These are phyloP conservation scores for Botrytis elliptica DNA, from an alignment of 2,329 filamentous ascomycete genomes.

Conservation along the genomic window DNA sequence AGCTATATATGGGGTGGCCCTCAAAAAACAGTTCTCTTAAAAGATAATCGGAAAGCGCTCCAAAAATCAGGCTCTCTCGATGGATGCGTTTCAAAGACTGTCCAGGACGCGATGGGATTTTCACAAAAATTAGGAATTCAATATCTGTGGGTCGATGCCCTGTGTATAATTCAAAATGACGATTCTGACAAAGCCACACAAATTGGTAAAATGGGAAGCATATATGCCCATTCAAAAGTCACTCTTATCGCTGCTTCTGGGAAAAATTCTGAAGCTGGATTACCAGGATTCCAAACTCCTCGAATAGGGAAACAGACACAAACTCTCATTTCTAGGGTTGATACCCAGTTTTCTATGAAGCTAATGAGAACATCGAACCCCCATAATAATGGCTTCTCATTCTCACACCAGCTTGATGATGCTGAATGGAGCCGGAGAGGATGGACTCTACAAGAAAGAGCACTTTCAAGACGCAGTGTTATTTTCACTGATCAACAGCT, in stretches of 20 bases:
- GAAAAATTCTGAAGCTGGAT: neutral
- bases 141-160: slow-evolving; percentile 27
- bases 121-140: slow-evolving; percentile 18
- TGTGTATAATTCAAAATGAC: slow-evolving; percentile 27
- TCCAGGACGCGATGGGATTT: slow-evolving; percentile 23
- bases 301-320: neutral
- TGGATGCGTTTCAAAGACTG: slow-evolving; percentile 17
- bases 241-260: slow-evolving; percentile 20
- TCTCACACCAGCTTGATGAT: neutral
- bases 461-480: slow-evolving; percentile 29
- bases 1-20: slow-evolving; percentile 24
- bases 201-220: slow-evolving; percentile 20
- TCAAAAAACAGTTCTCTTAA: slow-evolving; percentile 10
- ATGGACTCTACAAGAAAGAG: slow-evolving; percentile 33
- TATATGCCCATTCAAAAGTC: slow-evolving; percentile 19
- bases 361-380: neutral
- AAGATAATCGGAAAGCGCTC: neutral
- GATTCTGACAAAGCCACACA: slow-evolving; percentile 21
- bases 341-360: neutral
- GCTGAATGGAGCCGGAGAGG: slow-evolving; percentile 21
- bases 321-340: neutral
- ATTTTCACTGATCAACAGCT: slow-evolving; percentile 28
- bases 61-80: neutral
- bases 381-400: neutral
- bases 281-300: neutral